Evolutionary conservation across 2,329 filamentous ascomycete species (phyloP).

Genomic region (Alternaria longipes): DNA sequence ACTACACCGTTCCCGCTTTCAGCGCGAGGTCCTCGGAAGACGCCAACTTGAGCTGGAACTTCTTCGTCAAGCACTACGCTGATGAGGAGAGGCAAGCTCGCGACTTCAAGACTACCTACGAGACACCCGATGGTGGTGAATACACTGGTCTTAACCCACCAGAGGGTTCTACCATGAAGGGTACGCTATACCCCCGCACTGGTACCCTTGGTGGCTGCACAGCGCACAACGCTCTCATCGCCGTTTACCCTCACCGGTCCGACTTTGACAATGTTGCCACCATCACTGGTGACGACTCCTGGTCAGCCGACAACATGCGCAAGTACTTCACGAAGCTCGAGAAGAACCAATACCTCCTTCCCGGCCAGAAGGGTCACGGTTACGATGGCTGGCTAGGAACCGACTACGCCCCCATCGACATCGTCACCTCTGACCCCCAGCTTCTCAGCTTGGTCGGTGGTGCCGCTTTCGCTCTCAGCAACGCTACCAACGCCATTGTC

Average conservation of each 20-base stretch:
- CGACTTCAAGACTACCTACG: slow-evolving; percentile 69
- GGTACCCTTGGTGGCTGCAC: slow-evolving; percentile 67
- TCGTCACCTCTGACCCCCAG: slow-evolving; percentile 63
- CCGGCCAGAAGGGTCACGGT: slow-evolving; percentile 60
- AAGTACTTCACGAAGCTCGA: slow-evolving; percentile 67
- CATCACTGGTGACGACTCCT: slow-evolving; percentile 68
- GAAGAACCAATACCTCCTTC: slow-evolving; percentile 62
- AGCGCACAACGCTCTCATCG: slow-evolving; percentile 69
- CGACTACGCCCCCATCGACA: slow-evolving; percentile 59
- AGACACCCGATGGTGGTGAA: slow-evolving; percentile 50
- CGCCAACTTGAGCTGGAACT: slow-evolving; percentile 67
- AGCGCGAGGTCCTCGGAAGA: slow-evolving; percentile 65
- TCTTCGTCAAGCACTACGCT: slow-evolving; percentile 69
- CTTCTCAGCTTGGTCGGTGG: slow-evolving; percentile 63
- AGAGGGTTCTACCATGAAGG: slow-evolving; percentile 60
- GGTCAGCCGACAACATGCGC: slow-evolving; percentile 67
- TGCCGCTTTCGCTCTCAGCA: slow-evolving; percentile 63
- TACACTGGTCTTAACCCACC: slow-evolving; percentile 63
- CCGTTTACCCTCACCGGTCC: slow-evolving; percentile 65
- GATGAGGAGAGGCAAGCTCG: slow-evolving; percentile 62
- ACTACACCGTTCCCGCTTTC: slow-evolving; percentile 65
- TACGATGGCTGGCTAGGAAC: slow-evolving; percentile 66
- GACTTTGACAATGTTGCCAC: slow-evolving; percentile 68
- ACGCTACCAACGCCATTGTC: slow-evolving; percentile 44
- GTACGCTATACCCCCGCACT: slow-evolving; percentile 67